A percentile compares a stretch with the other conserved stretches of the same genome.
These are phyloP conservation scores for Magnusiomyces clavatus DNA, from an alignment of 1,139 yeast species.

Conservation along the genomic window DNA sequence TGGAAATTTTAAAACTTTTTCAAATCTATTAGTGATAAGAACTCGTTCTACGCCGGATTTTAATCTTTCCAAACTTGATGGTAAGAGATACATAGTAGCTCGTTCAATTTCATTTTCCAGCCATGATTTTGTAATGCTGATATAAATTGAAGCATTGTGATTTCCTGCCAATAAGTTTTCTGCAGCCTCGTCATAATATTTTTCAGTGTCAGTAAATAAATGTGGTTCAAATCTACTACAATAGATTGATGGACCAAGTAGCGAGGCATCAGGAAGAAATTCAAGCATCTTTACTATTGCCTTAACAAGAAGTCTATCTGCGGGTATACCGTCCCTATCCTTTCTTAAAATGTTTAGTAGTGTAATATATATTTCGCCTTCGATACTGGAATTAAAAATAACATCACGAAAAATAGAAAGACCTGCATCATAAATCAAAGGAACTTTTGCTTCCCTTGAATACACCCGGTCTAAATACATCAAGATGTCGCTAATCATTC, in stretches of 20 bases:
- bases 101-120: constrained; percentile 52
- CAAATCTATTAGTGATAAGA: constrained; percentile 55
- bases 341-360: constrained; percentile 51
- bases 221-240: constrained; percentile 58
- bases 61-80: constrained; percentile 46
- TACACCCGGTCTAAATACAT: constrained; percentile 84
- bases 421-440: constrained; percentile 71
- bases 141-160: constrained; percentile 46
- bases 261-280: constrained; percentile 38
- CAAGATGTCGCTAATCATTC: constrained; percentile 76
- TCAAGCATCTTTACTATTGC: constrained; percentile 68
- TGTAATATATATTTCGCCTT: constrained; percentile 41
- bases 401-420: constrained; percentile 47
- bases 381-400: constrained; percentile 32
- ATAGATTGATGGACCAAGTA: constrained; percentile 43
- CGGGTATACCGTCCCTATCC: constrained; percentile 53
- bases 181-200: constrained; percentile 47
- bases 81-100: constrained; percentile 42
- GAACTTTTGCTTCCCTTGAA: constrained; percentile 61
- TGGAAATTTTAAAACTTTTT: constrained; percentile 41
- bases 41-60: constrained; percentile 51
- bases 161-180: constrained; percentile 34
- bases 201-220: constrained; percentile 47
- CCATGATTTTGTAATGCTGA: constrained; percentile 48
- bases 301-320: constrained; percentile 55